A percentile compares a stretch with the other conserved stretches of the same genome.
phyloP scores from a whole-genome alignment of 2,329 filamentous ascomycete species.

The Trichoderma brevicompactum region DNA sequence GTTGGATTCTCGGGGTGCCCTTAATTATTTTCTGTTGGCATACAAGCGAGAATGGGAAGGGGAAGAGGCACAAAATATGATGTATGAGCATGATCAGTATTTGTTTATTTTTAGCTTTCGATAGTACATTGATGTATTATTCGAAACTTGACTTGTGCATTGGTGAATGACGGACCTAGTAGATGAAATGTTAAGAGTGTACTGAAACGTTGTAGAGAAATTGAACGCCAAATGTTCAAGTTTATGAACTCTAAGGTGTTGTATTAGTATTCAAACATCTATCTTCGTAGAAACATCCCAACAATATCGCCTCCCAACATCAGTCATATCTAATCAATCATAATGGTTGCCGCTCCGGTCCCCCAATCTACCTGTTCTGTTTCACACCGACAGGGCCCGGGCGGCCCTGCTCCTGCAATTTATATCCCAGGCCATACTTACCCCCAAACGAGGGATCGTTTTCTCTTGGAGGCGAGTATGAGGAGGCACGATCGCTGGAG shows the following conservation, averaged over 20 bases:
- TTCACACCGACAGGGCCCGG: no score
- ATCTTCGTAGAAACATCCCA: no score
- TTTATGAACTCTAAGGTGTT: no score
- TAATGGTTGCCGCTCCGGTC: no score
- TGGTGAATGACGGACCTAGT: neutral
- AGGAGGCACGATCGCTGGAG: neutral
- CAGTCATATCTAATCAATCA: no score
- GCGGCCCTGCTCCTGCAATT: neutral
- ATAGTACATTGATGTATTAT: constrained; percentile 22
- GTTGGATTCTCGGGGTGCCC: neutral
- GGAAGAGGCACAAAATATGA: constrained; percentile 1
- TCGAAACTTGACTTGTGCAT: neutral
- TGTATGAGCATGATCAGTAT: constrained; percentile 22
- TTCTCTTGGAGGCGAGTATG: neutral
- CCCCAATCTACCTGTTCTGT: neutral
- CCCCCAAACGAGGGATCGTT: neutral
- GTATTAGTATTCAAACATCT: no score
- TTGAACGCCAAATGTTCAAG: no score
- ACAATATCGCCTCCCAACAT: no score
- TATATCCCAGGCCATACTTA: neutral
- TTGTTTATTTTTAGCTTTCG: neutral
- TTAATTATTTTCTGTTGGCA: neutral
- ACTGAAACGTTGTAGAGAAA: no score
- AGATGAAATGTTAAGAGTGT: no score
- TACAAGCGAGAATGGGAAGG: neutral